A percentile compares a stretch with the other conserved stretches of the same genome.
Conservation (phyloP, 495 filamentous ascomycete genomes). For the Aspergillus ostianus region DNA sequence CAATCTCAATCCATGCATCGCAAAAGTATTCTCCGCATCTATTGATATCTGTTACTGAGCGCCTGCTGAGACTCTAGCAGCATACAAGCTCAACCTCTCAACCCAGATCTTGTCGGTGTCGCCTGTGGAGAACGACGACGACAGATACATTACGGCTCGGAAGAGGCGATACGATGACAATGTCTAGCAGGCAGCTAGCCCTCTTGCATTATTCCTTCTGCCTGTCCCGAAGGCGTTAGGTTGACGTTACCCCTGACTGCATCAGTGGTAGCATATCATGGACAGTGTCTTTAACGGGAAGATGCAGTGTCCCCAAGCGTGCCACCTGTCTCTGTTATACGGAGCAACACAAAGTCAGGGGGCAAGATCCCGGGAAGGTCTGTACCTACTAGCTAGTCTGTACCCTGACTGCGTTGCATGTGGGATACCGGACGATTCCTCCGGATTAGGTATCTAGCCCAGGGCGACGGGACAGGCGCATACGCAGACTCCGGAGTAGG, state of each 20-base stretch:
- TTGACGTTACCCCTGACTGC: slow-evolving; percentile 7
- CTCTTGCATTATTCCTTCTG: slow-evolving; percentile 6
- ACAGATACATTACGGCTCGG: not conserved
- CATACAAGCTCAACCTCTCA: slow-evolving; percentile 11
- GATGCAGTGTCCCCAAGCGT: slow-evolving; percentile 3
- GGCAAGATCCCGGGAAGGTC: not conserved
- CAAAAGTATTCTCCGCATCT: slow-evolving; percentile 11
- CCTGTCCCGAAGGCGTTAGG: slow-evolving; percentile 6
- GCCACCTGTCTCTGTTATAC: slow-evolving; percentile 1
- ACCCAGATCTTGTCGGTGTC: slow-evolving; percentile 5
- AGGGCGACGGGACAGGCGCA: slow-evolving; percentile 17
- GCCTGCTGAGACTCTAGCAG: slow-evolving; percentile 19
- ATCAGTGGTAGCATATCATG: slow-evolving; percentile 12
- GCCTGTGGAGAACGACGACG: slow-evolving; percentile 9
- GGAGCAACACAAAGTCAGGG: not conserved
- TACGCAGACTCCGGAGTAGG: slow-evolving; percentile 9
- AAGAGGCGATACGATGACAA: slow-evolving; percentile 7
- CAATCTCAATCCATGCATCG: slow-evolving; percentile 4
- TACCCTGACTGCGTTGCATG: slow-evolving; percentile 7
- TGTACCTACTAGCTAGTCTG: not conserved
- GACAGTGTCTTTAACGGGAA: slow-evolving; percentile 5
- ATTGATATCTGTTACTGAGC: slow-evolving; percentile 9
- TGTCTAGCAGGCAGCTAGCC: not conserved
- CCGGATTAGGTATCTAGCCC: slow-evolving; percentile 13
- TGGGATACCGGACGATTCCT: slow-evolving; percentile 11